Evolutionary conservation across 371 early-diverging fungal species (phyloP).

Genomic region (Saksenaea oblongispora): DNA sequence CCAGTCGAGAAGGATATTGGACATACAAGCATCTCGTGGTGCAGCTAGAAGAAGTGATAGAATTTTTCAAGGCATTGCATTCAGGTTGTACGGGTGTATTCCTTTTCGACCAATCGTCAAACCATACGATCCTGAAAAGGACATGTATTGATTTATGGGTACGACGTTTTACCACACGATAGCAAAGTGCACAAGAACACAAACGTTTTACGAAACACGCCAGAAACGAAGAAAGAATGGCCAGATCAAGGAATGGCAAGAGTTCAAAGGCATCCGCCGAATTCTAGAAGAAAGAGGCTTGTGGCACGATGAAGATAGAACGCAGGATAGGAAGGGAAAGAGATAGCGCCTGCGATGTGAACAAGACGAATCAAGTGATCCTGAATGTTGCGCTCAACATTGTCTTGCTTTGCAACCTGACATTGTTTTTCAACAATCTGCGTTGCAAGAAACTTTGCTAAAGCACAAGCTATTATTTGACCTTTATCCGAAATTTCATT

Average conservation of each 20-base stretch:
- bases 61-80: slow-evolving; percentile 14
- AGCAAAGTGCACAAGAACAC: too few species aligned
- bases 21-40: neutral
- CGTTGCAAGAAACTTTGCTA: too few species aligned
- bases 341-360: neutral
- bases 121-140: neutral
- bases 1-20: slow-evolving; percentile 12
- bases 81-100: slow-evolving; percentile 2
- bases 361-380: neutral
- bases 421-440: too few species aligned
- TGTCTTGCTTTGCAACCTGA: neutral
- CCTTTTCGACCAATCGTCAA: slow-evolving; percentile 11
- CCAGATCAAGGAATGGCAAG: neutral
- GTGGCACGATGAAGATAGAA: neutral
- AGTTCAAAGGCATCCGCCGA: neutral
- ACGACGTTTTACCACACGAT: too few species aligned
- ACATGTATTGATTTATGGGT: too few species aligned
- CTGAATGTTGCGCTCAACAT: neutral
- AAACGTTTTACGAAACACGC: too few species aligned
- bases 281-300: neutral
- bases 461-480: too few species aligned
- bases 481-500: too few species aligned
- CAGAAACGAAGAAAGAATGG: too few species aligned
- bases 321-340: neutral
- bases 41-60: slow-evolving; percentile 2